Conservation (phyloP, 495 filamentous ascomycete species). For the Podospora tetraspora region DNA sequence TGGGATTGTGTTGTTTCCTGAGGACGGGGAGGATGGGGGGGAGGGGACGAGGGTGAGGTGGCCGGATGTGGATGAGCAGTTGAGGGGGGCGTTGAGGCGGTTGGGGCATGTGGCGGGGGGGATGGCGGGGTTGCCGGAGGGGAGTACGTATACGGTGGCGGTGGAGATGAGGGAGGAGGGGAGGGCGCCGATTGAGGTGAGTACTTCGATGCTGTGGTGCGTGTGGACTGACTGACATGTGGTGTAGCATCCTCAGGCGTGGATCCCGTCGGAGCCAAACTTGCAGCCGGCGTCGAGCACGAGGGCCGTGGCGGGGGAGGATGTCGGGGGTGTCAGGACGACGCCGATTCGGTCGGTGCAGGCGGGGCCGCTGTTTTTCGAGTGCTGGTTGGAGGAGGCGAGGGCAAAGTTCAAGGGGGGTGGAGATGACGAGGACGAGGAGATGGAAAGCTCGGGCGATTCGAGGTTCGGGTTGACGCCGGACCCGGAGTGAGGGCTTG, state of each 20-base stretch:
- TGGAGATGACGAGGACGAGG: neutral
- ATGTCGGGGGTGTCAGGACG: slow-evolving; percentile 43
- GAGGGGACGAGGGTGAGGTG: slow-evolving; percentile 29
- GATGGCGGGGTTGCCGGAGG: slow-evolving; percentile 59
- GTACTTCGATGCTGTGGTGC: slow-evolving; percentile 14
- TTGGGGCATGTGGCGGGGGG: slow-evolving; percentile 52
- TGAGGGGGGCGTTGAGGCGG: slow-evolving; percentile 47
- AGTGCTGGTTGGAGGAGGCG: slow-evolving; percentile 64
- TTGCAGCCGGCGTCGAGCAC: slow-evolving; percentile 39
- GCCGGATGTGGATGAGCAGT: slow-evolving; percentile 42
- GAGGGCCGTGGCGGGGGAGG: slow-evolving; percentile 30
- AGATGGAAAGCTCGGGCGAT: neutral
- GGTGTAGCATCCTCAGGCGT: slow-evolving; percentile 55
- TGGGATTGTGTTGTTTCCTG: slow-evolving; percentile 8
- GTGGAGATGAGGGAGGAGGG: slow-evolving; percentile 75
- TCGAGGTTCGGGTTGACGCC: neutral
- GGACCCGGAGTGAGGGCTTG: neutral
- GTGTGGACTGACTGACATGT: neutral
- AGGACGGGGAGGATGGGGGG: slow-evolving; percentile 21
- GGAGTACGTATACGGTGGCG: slow-evolving; percentile 81
- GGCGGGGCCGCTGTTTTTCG: slow-evolving; percentile 60
- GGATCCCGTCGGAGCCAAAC: slow-evolving; percentile 56
- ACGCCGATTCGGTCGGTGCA: slow-evolving; percentile 55
- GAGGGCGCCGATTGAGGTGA: slow-evolving; percentile 65
- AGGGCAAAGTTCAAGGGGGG: slow-evolving; percentile 26